These are phyloP conservation scores for Lodderomyces pseudojiufengensis DNA, from an alignment of 1,139 yeast genomes.

Conservation along the genomic window DNA sequence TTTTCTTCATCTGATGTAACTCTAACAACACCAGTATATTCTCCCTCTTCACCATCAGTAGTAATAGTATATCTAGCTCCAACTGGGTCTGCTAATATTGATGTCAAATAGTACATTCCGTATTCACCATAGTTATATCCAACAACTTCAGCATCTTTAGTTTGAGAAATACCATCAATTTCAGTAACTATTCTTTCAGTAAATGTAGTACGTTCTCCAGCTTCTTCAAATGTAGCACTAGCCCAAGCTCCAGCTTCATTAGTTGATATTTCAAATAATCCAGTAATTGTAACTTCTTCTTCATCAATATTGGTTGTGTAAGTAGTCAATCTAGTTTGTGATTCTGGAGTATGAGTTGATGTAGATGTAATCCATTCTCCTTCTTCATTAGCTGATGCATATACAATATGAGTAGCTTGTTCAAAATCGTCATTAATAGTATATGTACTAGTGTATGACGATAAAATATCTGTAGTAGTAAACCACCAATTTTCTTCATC, in stretches of 20 bases:
- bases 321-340: not conserved
- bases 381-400: not conserved
- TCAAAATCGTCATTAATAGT: not conserved
- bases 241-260: not conserved
- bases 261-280: not conserved
- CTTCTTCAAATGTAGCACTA: no score
- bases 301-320: not conserved
- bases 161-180: not conserved
- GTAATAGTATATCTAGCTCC: not conserved
- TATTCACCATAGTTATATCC: not conserved
- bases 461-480: not conserved
- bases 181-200: constrained; percentile 1
- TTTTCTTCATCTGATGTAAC: constrained; percentile 1
- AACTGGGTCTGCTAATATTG: not conserved
- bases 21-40: not conserved
- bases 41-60: not conserved
- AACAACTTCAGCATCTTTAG: constrained; percentile 1
- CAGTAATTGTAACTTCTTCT: not conserved
- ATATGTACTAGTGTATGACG: not conserved
- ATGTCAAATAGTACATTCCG: not conserved
- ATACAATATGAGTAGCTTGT: not conserved
- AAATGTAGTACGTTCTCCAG: no score
- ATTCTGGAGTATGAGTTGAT: not conserved
- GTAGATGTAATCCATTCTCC: not conserved
- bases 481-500: constrained; percentile 2